phyloP scores from a whole-genome alignment of 495 filamentous ascomycete species.

The Hypomontagnella submonticulosa region DNA sequence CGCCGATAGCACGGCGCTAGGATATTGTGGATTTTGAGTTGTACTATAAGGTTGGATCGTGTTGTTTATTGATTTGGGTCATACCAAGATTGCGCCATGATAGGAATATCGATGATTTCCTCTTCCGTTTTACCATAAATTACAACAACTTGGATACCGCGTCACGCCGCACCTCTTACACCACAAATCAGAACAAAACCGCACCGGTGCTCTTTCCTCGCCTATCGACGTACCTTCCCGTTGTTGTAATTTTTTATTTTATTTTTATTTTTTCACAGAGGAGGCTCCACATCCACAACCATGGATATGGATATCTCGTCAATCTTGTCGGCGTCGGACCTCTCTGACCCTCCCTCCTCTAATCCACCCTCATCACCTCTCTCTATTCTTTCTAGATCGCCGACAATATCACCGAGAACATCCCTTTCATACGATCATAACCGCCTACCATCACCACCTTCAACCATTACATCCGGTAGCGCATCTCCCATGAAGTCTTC shows the following conservation, averaged over 20 bases:
- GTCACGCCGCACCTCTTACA: constrained; percentile 1
- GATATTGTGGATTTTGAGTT: constrained; percentile 2
- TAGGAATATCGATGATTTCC: constrained; percentile 20
- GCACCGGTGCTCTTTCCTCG: too few relatives aligned
- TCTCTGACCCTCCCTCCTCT: constrained; percentile 48
- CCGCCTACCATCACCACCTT: constrained; percentile 57
- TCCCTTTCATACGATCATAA: constrained; percentile 35
- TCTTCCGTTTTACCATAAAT: not conserved
- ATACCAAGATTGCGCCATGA: constrained; percentile 40
- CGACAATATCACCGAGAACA: constrained; percentile 54
- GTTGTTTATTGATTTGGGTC: constrained; percentile 24
- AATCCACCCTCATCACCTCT: constrained; percentile 61
- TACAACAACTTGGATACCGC: too few relatives aligned
- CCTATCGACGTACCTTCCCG: too few relatives aligned
- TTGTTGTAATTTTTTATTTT: too few relatives aligned
- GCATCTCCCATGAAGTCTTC: constrained; percentile 55
- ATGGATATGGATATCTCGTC: constrained; percentile 44
- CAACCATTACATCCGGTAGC: constrained; percentile 55
- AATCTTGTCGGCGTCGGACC: constrained; percentile 42
- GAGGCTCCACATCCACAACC: constrained; percentile 6
- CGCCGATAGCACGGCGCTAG: constrained; percentile 13
- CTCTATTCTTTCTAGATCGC: constrained; percentile 63
- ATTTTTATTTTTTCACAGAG: not conserved
- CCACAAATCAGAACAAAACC: too few relatives aligned
- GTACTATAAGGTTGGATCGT: constrained; percentile 16